Percentiles rank a stretch among this genome's conserved stretches.
Conservation (phyloP, 1,284 basidiomycete species). For the Cryptococcus jaspeensis region DNA sequence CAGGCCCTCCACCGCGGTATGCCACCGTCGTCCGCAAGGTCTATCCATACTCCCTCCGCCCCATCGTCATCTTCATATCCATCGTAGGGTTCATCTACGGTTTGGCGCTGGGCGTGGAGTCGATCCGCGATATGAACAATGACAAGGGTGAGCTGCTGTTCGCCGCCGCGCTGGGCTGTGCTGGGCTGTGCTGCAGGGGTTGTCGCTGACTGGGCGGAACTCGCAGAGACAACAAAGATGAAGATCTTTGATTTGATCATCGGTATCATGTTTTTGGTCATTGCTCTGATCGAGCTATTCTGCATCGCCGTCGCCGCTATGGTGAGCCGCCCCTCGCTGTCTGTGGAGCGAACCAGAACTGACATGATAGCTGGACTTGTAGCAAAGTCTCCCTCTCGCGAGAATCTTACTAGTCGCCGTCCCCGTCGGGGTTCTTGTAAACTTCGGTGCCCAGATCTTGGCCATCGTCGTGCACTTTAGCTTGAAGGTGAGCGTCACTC, state of each 20-base stretch:
- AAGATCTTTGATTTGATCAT: slow-evolving; percentile 30
- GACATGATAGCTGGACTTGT: not conserved
- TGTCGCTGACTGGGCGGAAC: not conserved
- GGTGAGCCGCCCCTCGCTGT: slow-evolving; percentile 53
- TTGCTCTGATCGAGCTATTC: slow-evolving; percentile 60
- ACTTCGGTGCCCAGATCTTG: slow-evolving; percentile 60
- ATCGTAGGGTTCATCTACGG: slow-evolving; percentile 39
- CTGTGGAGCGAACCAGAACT: not conserved
- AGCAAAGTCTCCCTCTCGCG: slow-evolving; percentile 64
- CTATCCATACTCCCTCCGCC: slow-evolving; percentile 39
- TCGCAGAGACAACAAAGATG: slow-evolving; percentile 20
- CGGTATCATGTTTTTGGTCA: slow-evolving; percentile 52
- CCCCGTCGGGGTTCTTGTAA: slow-evolving; percentile 57
- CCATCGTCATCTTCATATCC: slow-evolving; percentile 33
- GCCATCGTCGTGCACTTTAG: slow-evolving; percentile 65
- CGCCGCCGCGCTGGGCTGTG: no score
- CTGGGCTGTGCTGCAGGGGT: not conserved
- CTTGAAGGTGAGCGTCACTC: slow-evolving; percentile 56
- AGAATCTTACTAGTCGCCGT: slow-evolving; percentile 61
- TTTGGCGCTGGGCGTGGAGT: slow-evolving; percentile 30
- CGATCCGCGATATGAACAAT: slow-evolving; percentile 21
- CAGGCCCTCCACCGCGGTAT: slow-evolving; percentile 33
- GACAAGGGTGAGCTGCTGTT: slow-evolving; percentile 21
- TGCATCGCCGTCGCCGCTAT: slow-evolving; percentile 59
- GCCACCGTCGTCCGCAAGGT: slow-evolving; percentile 29